phyloP scores from a whole-genome alignment of 2,329 filamentous ascomycete species.

The Cryphonectria parasitica region DNA sequence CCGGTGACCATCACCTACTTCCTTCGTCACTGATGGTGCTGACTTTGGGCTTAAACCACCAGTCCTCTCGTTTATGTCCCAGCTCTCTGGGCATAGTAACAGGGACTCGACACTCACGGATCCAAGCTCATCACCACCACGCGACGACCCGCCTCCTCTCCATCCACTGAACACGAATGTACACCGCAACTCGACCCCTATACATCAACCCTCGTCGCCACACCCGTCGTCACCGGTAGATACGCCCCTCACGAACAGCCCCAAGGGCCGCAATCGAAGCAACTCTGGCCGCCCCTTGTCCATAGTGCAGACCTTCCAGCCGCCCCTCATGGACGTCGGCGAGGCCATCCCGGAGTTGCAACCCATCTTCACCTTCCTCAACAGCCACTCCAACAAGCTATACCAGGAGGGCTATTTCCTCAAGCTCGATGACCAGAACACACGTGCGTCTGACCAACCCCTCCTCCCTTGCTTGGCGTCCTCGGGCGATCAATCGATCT shows the following conservation, averaged over 20 bases:
- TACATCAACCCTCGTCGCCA: conserved; percentile 35
- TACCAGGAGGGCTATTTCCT: conserved; percentile 98
- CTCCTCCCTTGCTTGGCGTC: background rate
- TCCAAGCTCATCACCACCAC: conserved; percentile 49
- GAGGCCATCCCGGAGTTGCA: conserved; percentile 87
- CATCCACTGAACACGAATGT: conserved; percentile 15
- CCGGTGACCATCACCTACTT: conserved; percentile 17
- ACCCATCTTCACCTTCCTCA: conserved; percentile 91
- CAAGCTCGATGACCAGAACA: conserved; percentile 93
- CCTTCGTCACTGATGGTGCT: conserved; percentile 28
- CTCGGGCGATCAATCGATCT: background rate
- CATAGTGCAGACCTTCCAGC: conserved; percentile 84
- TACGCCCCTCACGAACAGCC: conserved; percentile 48
- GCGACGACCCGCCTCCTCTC: conserved; percentile 35
- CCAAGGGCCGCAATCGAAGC: conserved; percentile 49
- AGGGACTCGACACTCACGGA: conserved; percentile 48
- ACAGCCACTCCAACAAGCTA: conserved; percentile 93
- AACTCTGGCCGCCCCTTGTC: conserved; percentile 72
- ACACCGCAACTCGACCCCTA: conserved; percentile 34
- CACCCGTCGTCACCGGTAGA: conserved; percentile 46
- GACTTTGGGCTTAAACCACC: conserved; percentile 30
- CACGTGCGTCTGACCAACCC: conserved; percentile 62
- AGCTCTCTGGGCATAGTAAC: conserved; percentile 60
- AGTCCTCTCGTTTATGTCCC: conserved; percentile 91
- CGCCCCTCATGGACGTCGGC: conserved; percentile 82